Conservation (phyloP, 2,329 filamentous ascomycete genomes). For the Colletotrichum eleusines region DNA sequence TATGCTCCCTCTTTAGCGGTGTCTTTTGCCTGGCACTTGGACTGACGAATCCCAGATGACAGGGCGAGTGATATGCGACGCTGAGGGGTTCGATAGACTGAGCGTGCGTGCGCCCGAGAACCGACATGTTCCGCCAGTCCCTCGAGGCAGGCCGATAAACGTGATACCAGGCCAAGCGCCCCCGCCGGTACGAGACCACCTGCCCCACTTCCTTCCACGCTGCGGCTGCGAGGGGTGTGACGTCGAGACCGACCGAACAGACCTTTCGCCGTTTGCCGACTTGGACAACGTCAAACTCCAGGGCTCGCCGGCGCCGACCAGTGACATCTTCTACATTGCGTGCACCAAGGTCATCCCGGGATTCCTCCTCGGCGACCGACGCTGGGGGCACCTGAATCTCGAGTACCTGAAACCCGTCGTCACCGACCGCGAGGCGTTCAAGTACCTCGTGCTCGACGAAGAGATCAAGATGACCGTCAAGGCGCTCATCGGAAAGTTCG, state of each 20-base stretch:
- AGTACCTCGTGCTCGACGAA: conserved; percentile 62
- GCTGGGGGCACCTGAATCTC: conserved; percentile 59
- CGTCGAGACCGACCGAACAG: conserved; percentile 41
- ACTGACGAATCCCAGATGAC: conserved; percentile 47
- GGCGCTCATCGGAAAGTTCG: conserved; percentile 61
- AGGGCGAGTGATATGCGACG: conserved; percentile 59
- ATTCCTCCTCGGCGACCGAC: conserved; percentile 59
- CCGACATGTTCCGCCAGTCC: conserved; percentile 27
- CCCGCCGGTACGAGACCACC: conserved; percentile 48
- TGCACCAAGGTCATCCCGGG: conserved; percentile 59
- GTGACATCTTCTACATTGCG: conserved; percentile 59
- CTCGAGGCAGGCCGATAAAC: neutral
- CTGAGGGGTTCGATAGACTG: conserved; percentile 56
- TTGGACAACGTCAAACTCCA: conserved; percentile 58
- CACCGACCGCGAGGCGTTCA: conserved; percentile 62
- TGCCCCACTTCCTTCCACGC: conserved; percentile 56
- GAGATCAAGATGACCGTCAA: conserved; percentile 62
- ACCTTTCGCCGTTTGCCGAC: conserved; percentile 51
- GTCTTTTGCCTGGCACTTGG: too few relatives aligned
- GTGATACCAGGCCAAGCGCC: conserved; percentile 9
- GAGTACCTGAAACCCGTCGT: conserved; percentile 55
- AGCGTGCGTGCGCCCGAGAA: conserved; percentile 46
- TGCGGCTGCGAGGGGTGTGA: conserved; percentile 57
- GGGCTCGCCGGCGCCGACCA: conserved; percentile 52
- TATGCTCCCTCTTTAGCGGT: neutral